Evolutionary conservation across 2,329 filamentous ascomycete species (phyloP), one percentile per base, ranked within the genome.

Genomic region (Phyllosticta capitalensis): DNA sequence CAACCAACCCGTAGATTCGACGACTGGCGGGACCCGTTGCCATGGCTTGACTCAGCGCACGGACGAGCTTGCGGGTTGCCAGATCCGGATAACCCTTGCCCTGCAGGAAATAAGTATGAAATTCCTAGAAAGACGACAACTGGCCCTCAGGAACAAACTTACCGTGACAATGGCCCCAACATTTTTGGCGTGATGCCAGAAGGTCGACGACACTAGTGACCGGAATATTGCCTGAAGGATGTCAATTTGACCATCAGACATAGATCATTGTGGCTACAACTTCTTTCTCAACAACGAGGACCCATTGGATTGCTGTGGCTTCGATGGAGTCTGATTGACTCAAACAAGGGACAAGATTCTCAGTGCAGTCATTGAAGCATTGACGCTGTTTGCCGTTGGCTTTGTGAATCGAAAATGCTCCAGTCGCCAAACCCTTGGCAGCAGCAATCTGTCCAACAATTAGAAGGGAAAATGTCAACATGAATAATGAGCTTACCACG

Each of bases 21-120:
- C 68, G 65, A 12, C 59, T 64, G 5, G 64, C 57, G 30, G 70
- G 70, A 45, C 64, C 65, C 9, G 10, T 22, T 7, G 38, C 6
- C 21, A 24, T 22, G 7, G 51, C 33, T 17, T 19, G 19, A 28
- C 38, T 54, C 19, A 90, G 58, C 12, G 76, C 69, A 50, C 79
- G 77, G 1, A 92, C 73, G 57, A 92, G 85, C 17, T 79, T 78
- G 7, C 87, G 78, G 0, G 88, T 90, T 1, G 81, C 79, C 54
- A 92, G 75, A 65, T 94, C 90, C 0, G 90, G 89, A 67, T 90
- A 94, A 1, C 90, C 90, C 76, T 92, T 94, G 0, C 84, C 89
- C 86, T 90, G 57, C 7, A 26, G n/a, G 38, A 20, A 7, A 52
- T 60, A 10, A 62, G 51, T 67, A 54, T 67, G 63, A 22, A 24